These are phyloP conservation scores for Magnolia sinica DNA, from an alignment of 164 flowering plant genomes.

Conservation along the genomic window DNA sequence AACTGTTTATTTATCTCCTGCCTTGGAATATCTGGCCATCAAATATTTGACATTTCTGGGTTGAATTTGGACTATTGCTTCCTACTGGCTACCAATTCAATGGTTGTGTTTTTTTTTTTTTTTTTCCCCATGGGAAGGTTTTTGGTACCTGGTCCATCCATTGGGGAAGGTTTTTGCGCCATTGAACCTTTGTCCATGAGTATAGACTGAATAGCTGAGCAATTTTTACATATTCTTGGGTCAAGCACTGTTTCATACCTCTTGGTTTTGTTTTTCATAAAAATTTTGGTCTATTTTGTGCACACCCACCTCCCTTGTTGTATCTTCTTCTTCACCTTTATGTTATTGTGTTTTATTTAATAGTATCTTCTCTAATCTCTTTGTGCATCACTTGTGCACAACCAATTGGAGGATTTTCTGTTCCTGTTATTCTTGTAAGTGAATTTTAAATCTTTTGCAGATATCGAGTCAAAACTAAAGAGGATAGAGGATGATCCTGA, in stretches of 20 bases:
- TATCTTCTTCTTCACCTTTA: neutral
- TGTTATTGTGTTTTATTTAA: neutral
- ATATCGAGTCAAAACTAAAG: constrained; percentile 87
- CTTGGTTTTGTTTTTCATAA: neutral
- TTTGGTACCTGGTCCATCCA: neutral
- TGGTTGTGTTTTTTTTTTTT: neutral
- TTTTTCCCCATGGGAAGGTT: neutral
- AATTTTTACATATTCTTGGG: neutral
- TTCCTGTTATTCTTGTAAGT: neutral
- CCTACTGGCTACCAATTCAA: neutral
- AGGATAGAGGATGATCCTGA: constrained; percentile 98
- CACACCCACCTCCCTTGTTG: neutral
- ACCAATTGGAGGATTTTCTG: neutral
- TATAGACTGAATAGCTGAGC: neutral
- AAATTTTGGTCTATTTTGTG: neutral
- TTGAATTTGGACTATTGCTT: neutral
- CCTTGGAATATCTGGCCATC: neutral
- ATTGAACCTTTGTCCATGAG: neutral
- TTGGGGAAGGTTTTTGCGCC: neutral
- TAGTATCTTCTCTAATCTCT: neutral
- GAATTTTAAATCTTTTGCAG: constrained; percentile 35
- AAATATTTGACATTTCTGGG: neutral
- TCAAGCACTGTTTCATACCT: neutral
- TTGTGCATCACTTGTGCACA: neutral
- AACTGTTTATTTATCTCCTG: neutral